A percentile compares a stretch with the other conserved stretches of the same genome.
Conservation (phyloP, 2,329 filamentous ascomycete genomes). For the Hymenoscyphus repandus region DNA sequence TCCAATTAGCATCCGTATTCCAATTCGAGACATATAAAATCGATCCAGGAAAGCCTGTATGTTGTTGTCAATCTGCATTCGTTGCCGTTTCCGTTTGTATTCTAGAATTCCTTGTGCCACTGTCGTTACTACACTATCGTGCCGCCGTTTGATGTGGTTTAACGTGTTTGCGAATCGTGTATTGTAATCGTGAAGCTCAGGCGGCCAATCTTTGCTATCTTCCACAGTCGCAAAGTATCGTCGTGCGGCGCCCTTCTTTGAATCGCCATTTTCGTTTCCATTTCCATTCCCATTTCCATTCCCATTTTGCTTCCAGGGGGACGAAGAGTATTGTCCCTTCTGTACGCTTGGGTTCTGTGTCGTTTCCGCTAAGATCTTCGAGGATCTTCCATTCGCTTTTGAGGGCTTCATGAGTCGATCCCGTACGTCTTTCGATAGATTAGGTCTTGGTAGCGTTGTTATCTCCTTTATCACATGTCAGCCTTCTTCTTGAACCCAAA, state of each 20-base stretch:
- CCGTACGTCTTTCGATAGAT: constrained; percentile 68
- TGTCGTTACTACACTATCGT: constrained; percentile 96
- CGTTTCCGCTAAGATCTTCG: constrained; percentile 70
- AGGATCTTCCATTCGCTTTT: constrained; percentile 47
- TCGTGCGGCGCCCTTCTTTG: constrained; percentile 50
- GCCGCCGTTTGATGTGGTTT: constrained; percentile 89
- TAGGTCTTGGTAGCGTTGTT: constrained; percentile 75
- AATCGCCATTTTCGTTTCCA: constrained; percentile 32
- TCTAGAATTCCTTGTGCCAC: constrained; percentile 97
- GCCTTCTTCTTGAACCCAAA: constrained; percentile 2
- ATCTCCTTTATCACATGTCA: constrained; percentile 65
- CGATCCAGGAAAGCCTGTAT: constrained; percentile 97
- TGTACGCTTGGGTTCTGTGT: constrained; percentile 87
- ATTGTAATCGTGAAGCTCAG: constrained; percentile 92
- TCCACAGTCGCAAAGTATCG: constrained; percentile 92
- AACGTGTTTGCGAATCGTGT: constrained; percentile 82
- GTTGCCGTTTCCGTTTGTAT: constrained; percentile 93
- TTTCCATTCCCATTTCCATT: constrained; percentile 45
- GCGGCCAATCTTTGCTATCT: constrained; percentile 84
- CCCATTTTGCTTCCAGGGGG: constrained; percentile 36
- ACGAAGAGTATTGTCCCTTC: constrained; percentile 72
- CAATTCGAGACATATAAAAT: constrained; percentile 99
- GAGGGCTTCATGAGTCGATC: constrained; percentile 70
- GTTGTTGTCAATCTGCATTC: constrained; percentile 96
- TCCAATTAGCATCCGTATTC: constrained; percentile 97